phyloP scores from a whole-genome alignment of 176 grass and related monocot species.

The Triticum monococcum region DNA sequence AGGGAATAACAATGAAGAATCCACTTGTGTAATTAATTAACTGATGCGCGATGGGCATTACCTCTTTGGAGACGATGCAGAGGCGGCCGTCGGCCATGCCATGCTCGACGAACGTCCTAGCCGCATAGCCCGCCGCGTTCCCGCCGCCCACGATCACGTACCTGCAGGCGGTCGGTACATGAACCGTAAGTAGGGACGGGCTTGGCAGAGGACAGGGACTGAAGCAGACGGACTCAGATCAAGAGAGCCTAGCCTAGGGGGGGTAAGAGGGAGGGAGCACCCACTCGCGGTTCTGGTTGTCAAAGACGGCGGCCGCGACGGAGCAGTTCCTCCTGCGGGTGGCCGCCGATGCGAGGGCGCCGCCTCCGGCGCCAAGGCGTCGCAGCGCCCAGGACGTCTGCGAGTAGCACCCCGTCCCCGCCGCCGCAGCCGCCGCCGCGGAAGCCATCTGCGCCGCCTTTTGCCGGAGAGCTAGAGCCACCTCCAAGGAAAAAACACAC shows the following conservation, averaged over 20 bases:
- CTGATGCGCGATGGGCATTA: not conserved
- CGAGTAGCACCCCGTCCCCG: constrained; percentile 8
- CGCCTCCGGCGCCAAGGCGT: constrained; percentile 6
- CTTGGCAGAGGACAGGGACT: not conserved
- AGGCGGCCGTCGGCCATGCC: constrained; percentile 84
- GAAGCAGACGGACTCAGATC: not conserved
- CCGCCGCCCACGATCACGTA: constrained; percentile 95
- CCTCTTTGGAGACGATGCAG: constrained; percentile 96
- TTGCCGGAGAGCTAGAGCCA: constrained; percentile 43
- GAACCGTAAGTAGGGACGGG: not conserved
- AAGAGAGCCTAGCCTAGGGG: not conserved
- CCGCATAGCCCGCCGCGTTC: constrained; percentile 86
- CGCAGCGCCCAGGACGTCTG: constrained; percentile 35
- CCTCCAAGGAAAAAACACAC: constrained; percentile 35
- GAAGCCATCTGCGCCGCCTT: constrained; percentile 42
- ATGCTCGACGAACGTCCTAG: constrained; percentile 80
- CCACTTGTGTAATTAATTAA: not conserved
- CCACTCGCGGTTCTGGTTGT: constrained; percentile 71
- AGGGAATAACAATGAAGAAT: not conserved
- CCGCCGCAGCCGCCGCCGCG: not conserved
- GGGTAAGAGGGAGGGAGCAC: not conserved
- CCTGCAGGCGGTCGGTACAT: constrained; percentile 31
- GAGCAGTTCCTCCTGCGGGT: constrained; percentile 10
- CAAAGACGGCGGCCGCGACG: constrained; percentile 45
- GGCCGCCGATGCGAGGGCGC: not conserved